Conservation (phyloP, 1,284 basidiomycete species). For the Naganishia sp. region DNA sequence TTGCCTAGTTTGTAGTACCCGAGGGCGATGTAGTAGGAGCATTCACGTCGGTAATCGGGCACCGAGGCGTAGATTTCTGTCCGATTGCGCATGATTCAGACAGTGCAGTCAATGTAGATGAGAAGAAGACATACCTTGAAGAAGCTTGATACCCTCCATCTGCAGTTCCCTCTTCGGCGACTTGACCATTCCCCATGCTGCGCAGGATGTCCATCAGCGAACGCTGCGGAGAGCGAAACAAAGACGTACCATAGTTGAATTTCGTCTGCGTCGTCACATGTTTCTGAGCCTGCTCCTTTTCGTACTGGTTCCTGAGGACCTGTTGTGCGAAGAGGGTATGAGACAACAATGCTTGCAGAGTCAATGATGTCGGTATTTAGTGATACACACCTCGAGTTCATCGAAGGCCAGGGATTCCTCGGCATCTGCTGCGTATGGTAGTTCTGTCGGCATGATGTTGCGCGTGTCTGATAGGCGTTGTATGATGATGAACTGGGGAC, state of each 20-base stretch:
- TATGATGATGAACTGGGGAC: background rate
- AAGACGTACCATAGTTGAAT: constrained; percentile 82
- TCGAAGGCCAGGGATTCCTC: constrained; percentile 83
- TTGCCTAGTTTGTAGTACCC: constrained; percentile 98
- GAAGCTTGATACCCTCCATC: constrained; percentile 81
- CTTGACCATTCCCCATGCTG: constrained; percentile 85
- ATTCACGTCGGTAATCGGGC: constrained; percentile 84
- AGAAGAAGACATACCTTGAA: constrained; percentile 69
- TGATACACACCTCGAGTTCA: constrained; percentile 72
- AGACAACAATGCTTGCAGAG: background rate
- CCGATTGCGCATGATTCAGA: background rate
- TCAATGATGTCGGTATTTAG: background rate
- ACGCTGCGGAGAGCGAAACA: background rate
- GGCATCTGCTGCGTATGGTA: constrained; percentile 96
- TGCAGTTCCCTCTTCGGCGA: constrained; percentile 78
- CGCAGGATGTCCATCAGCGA: constrained; percentile 2
- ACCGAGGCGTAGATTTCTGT: constrained; percentile 90
- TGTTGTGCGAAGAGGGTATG: constrained; percentile 45
- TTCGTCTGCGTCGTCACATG: constrained; percentile 94
- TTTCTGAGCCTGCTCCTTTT: constrained; percentile 77
- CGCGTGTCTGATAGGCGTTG: background rate
- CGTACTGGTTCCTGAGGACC: constrained; percentile 83
- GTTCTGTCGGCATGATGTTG: constrained; percentile 62
- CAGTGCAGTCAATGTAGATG: background rate
- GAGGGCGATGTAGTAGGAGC: constrained; percentile 93